Evolutionary conservation across 495 filamentous ascomycete species (phyloP).

Genomic region (Penicillium robsamsonii): DNA sequence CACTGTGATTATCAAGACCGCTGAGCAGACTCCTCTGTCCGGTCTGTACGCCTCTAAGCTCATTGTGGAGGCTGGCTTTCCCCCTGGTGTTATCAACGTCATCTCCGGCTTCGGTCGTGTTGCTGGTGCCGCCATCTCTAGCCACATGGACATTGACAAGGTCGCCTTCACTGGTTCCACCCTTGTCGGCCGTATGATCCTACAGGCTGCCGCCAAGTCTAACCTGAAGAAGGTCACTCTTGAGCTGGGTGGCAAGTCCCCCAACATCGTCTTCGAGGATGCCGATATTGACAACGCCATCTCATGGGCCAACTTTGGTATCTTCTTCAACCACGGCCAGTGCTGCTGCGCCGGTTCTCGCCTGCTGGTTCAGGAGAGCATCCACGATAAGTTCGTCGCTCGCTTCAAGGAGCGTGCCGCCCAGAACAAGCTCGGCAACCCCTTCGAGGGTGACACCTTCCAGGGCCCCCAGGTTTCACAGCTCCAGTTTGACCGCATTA

Average conservation of each 20-base stretch:
- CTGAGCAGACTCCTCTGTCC: slow-evolving; percentile 94
- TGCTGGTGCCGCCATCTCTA: slow-evolving; percentile 87
- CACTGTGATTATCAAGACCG: slow-evolving; percentile 87
- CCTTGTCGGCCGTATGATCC: slow-evolving; percentile 82
- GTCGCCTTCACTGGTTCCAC: slow-evolving; percentile 97
- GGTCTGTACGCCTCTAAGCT: slow-evolving; percentile 76
- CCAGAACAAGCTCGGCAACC: slow-evolving; percentile 87
- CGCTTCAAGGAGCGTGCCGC: slow-evolving; percentile 83
- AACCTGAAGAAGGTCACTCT: slow-evolving; percentile 99
- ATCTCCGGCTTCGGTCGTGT: slow-evolving; percentile 88
- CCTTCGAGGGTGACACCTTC: slow-evolving; percentile 85
- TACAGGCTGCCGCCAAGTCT: slow-evolving; percentile 91
- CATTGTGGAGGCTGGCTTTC: slow-evolving; percentile 94
- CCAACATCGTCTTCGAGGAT: slow-evolving; percentile 96
- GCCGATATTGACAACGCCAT: slow-evolving; percentile 95
- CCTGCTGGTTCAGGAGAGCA: slow-evolving; percentile 91
- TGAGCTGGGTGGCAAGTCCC: slow-evolving; percentile 96
- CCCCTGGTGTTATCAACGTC: slow-evolving; percentile 95
- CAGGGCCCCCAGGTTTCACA: slow-evolving; percentile 96
- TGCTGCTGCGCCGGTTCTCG: slow-evolving; percentile 97
- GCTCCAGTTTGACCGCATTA: slow-evolving; percentile 95
- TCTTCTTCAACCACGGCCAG: slow-evolving; percentile 99
- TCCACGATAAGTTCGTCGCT: slow-evolving; percentile 92
- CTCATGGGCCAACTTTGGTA: slow-evolving; percentile 97
- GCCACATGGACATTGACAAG: slow-evolving; percentile 98